Evolutionary conservation across 2,329 filamentous ascomycete species (phyloP).

Genomic region (Penicillium sp.): DNA sequence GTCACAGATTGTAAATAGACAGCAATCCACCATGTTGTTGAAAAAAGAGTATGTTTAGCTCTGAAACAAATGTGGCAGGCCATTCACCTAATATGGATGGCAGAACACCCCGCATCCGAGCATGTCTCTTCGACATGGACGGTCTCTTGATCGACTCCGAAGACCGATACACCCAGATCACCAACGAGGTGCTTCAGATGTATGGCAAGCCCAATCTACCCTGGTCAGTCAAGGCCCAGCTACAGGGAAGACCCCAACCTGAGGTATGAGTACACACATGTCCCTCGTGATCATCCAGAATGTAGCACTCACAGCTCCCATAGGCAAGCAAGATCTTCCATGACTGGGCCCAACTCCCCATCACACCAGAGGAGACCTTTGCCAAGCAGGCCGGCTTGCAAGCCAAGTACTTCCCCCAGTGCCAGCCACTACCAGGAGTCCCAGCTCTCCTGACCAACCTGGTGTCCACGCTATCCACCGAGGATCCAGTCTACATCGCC

Average conservation of each 20-base stretch:
- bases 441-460: constrained; percentile 64
- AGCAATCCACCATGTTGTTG: constrained; percentile 4
- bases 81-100: constrained; percentile 12
- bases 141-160: constrained; percentile 93
- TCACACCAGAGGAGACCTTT: constrained; percentile 71
- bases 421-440: constrained; percentile 81
- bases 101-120: constrained; percentile 79
- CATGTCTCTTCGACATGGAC: constrained; percentile 99
- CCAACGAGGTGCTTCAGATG: constrained; percentile 79
- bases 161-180: constrained; percentile 82
- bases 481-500: constrained; percentile 72
- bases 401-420: constrained; percentile 71
- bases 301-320: constrained; percentile 10
- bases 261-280: constrained; percentile 47
- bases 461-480: constrained; percentile 41
- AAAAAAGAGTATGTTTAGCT: constrained; percentile 4
- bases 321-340: constrained; percentile 69
- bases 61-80: no score
- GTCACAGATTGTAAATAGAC: constrained; percentile 10
- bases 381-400: constrained; percentile 68
- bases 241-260: constrained; percentile 71
- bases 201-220: constrained; percentile 78
- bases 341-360: constrained; percentile 85
- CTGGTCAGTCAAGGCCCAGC: constrained; percentile 90
- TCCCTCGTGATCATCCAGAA: not conserved